These are phyloP conservation scores for Solanum arcanum DNA, from an alignment of 257 asterid species.

Conservation along the genomic window DNA sequence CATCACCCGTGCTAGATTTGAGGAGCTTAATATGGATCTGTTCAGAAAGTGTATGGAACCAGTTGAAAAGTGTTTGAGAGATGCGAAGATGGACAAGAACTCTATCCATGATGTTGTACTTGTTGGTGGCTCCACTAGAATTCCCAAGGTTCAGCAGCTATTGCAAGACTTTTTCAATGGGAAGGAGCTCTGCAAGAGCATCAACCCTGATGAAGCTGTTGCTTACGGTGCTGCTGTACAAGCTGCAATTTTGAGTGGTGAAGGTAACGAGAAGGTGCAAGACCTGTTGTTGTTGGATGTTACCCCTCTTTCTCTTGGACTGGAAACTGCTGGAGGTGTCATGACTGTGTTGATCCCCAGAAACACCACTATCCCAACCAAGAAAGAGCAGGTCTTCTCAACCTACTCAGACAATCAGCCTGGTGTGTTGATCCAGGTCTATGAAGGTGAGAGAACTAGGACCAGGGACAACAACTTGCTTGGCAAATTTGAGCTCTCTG, in stretches of 20 bases:
- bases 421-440: constrained; percentile 77
- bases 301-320: constrained; percentile 70
- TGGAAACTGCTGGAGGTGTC: constrained; percentile 84
- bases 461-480: constrained; percentile 69
- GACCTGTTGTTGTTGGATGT: constrained; percentile 64
- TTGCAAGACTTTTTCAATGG: constrained; percentile 80
- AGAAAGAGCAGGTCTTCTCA: constrained; percentile 76
- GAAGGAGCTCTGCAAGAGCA: constrained; percentile 83
- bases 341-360: constrained; percentile 74
- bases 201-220: constrained; percentile 79
- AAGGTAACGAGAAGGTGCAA: constrained; percentile 80
- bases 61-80: constrained; percentile 25
- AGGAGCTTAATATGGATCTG: constrained; percentile 30
- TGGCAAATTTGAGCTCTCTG: constrained; percentile 76
- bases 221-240: constrained; percentile 88
- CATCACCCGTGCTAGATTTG: constrained; percentile 32
- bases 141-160: constrained; percentile 28
- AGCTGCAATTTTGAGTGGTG: constrained; percentile 78
- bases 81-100: constrained; percentile 32
- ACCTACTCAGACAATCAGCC: constrained; percentile 81
- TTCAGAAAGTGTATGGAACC: constrained; percentile 32
- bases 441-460: constrained; percentile 69
- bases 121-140: constrained; percentile 29
- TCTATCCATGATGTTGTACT: constrained; percentile 24
- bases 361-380: constrained; percentile 76